Conservation (phyloP, 1,284 basidiomycete species). For the Ganoderma lingzhi region DNA sequence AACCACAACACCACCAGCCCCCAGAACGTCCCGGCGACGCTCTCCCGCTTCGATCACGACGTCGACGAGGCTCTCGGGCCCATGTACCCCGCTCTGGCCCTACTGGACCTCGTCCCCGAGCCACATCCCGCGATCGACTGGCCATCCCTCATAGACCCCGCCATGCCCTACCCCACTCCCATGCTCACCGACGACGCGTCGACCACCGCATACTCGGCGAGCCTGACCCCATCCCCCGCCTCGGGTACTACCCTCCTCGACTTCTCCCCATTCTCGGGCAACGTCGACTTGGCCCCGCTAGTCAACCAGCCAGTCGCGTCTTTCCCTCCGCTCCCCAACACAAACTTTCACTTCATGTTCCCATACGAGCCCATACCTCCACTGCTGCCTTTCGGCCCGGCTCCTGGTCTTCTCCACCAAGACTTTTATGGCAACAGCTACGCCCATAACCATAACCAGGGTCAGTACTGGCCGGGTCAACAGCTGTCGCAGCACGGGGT, state of each 20-base stretch:
- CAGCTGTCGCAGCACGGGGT: slow-evolving; percentile 10
- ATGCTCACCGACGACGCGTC: background rate
- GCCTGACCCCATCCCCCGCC: background rate
- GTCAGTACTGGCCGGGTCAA: slow-evolving; percentile 3
- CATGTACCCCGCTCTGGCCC: background rate
- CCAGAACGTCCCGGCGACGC: background rate
- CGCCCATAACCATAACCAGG: background rate
- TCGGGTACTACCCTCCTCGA: background rate
- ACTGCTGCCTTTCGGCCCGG: background rate
- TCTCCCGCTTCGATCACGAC: background rate
- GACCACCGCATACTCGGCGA: background rate
- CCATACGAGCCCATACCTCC: background rate
- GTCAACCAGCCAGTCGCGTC: background rate
- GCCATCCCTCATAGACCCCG: background rate
- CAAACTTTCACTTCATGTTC: background rate
- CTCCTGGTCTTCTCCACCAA: background rate
- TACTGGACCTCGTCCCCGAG: background rate
- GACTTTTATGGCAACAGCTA: background rate
- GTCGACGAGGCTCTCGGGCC: background rate
- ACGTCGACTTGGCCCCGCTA: background rate
- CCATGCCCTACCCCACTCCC: background rate
- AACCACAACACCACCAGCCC: background rate
- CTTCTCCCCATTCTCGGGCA: too few species aligned
- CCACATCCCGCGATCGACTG: background rate
- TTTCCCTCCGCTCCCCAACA: background rate